Evolutionary conservation across 2,329 filamentous ascomycete species (phyloP).

Genomic region (Colletotrichum tropicicola): DNA sequence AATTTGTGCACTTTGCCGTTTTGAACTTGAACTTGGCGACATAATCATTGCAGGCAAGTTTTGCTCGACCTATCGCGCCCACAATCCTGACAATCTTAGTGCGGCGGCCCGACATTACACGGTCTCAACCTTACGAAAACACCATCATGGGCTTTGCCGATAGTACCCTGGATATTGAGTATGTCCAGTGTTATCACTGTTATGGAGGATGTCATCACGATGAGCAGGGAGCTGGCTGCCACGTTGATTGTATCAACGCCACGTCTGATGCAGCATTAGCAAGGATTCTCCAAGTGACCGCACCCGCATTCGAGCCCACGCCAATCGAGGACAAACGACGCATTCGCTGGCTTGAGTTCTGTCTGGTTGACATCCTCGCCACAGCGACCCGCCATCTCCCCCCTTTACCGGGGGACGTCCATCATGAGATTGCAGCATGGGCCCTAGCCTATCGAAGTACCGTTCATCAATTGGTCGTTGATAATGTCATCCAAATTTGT

Average conservation of each 20-base stretch:
- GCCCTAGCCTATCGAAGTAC: neutral
- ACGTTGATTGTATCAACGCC: neutral
- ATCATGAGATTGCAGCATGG: neutral
- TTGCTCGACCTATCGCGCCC: too few relatives aligned
- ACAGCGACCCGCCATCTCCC: neutral
- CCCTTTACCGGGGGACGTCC: neutral
- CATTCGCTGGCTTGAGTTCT: neutral
- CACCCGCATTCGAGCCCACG: neutral
- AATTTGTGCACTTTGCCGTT: slow-evolving; percentile 5
- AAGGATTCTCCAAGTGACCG: neutral
- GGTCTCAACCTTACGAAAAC: neutral
- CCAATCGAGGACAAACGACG: neutral
- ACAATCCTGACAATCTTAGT: neutral
- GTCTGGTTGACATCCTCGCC: neutral
- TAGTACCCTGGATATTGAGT: neutral
- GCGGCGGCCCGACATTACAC: neutral
- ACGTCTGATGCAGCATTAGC: neutral
- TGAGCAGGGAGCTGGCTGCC: neutral
- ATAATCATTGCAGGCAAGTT: slow-evolving; percentile 4
- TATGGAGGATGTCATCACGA: neutral
- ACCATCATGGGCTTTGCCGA: neutral
- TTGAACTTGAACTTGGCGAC: neutral
- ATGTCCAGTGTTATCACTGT: slow-evolving; percentile 2
- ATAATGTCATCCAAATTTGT: neutral
- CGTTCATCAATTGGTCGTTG: neutral